Evolutionary conservation across 2,329 filamentous ascomycete genomes (phyloP), one percentile per base, ranked within the genome.

Genomic region (Phaeophleospora eucalypticola): DNA sequence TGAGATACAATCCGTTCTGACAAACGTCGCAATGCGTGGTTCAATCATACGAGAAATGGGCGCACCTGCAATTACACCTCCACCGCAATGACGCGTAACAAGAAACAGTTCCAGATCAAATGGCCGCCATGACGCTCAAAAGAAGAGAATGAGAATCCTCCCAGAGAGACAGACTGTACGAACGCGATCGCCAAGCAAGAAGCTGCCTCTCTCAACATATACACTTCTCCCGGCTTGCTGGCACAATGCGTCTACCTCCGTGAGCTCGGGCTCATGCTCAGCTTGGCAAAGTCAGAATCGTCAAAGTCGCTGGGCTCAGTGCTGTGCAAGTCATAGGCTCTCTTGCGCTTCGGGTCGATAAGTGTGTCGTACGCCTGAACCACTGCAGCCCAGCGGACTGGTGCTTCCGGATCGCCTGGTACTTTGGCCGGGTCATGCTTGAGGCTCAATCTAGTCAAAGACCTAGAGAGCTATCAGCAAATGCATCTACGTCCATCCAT

Each of bases 361-460:
- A 62, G 51, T 9, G 52, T 47, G 32, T 56, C 50, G 38, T 56
- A 54, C 10, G 58, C 57, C 35, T 55, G 58, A 6, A 43, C 49
- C 36, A 60, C 53, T 4, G 53, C 57, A 4, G 49, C 54, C 59
- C 59, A 62, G 18, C 53, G 51, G 2, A 43, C 40, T n/a, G 54
- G 52, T 8, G 58, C 59, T 24, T 52, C 50, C 0, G 52, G 48
- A 41, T 62, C 57, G n/a, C 57, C 56, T 1, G 59, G 59, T 17
- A 51, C 41, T 9, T 36, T 27, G 10, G 46, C 43, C 1, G 58
- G 59, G 35, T 57, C 46, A 45, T 62, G 54, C 21, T 52, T 54
- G 9, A 50, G 27, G 7, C 46, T 44, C 27, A 52, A 40, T 17
- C 41, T 46, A 16, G 53, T 50, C 9, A 60, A 53, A 8, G 44